Evolutionary conservation across 2,329 filamentous ascomycete genomes (phyloP), one percentile per base, ranked within the genome.

Genomic region (Coleophoma eucalyptorum): DNA sequence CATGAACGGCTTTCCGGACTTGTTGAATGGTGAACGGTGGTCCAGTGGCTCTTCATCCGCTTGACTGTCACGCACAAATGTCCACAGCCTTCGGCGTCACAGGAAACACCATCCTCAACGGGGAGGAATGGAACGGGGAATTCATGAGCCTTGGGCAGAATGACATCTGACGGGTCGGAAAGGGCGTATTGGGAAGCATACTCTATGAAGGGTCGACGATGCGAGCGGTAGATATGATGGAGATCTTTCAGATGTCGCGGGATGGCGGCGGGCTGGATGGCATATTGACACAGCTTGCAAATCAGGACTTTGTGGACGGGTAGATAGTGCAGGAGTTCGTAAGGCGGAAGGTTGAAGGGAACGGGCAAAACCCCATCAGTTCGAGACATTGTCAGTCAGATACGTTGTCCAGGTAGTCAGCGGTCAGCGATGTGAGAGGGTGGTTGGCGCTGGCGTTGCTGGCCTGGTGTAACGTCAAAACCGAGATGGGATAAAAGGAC

Each of bases 21-120:
- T 5, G 53, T 47, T 26, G 48, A 21, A 8, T 53, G 52, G 49
- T 65, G 65, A 3, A 47, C 43, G 16, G 59, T 51, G 4, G 55
- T 19, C 64, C 63, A 67, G 47, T 68, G 65, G 20, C 50, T 55
- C 46, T 63, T 64, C 65, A 67, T 68, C 5, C 66, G 58, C 53
- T 68, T 68, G n/a, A 42, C 55, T 1, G 65, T 60, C 2, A 60
- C 50, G 46, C 65, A 67, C 3, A 67, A 56, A 53, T 67, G 60
- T 7, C 42, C 16, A 42, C 66, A 68, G 8, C 54, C 53, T 2
- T 53, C 10, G 21, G 55, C 56, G 26, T 32, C 43, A 54, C 63
- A 67, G 40, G 33, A 40, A 20, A 62, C 40, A 3, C 65, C 65
- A 21, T 61, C 51, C 15, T 62, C 50, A 5, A 65, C 49, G 2